Evolutionary conservation across 2,329 filamentous ascomycete species (phyloP), one percentile per base, ranked within the genome.

Genomic region (Pochonia chlamydosporia): DNA sequence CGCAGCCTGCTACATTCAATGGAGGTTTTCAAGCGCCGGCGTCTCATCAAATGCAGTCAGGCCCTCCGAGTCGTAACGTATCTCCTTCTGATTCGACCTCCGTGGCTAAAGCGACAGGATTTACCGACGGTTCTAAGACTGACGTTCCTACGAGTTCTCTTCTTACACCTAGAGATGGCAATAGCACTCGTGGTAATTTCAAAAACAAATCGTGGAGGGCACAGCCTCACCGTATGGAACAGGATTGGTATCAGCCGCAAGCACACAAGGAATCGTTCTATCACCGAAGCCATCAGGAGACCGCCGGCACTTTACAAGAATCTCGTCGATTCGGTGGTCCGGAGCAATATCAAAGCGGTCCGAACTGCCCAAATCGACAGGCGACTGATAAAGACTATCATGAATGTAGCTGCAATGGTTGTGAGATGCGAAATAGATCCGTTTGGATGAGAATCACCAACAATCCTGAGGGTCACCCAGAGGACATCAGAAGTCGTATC

Each of bases 401-500:
- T 14, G 55, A 52, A 1, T 68, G 66, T 44, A 46, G 40, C 40
- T 69, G 66, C 30, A 26, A 46, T 14, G 42, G 49, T 3, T 69
- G 66, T 31, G 52, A 54, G 20, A 40, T 48, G 6, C 53, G 58
- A 28, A 67, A 68, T 44, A 56, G 60, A 43, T 65, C 60, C 45
- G 48, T 67, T 11, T 57, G 56, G 51, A 52, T 67, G 20, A 50
- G 45, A 16, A 56, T 58, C 7, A 48, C 51, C 5, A 45, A 57
- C 33, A 23, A 6, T 3, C 21, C 43, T 6, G 40, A 50, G 3
- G 16, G 23, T 5, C 39, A 51, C 9, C 25, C 21, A 2, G 28
- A 49, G 20, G 64, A 67, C 1, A 26, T 62, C 14, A 55, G 58
- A 30, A 42, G 55, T 5, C 56, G 60, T n/a, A 47, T 67, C 43